These are phyloP conservation scores for Scenedesmus sp. DNA, from an alignment of 163 green algal genomes.

Conservation along the genomic window DNA sequence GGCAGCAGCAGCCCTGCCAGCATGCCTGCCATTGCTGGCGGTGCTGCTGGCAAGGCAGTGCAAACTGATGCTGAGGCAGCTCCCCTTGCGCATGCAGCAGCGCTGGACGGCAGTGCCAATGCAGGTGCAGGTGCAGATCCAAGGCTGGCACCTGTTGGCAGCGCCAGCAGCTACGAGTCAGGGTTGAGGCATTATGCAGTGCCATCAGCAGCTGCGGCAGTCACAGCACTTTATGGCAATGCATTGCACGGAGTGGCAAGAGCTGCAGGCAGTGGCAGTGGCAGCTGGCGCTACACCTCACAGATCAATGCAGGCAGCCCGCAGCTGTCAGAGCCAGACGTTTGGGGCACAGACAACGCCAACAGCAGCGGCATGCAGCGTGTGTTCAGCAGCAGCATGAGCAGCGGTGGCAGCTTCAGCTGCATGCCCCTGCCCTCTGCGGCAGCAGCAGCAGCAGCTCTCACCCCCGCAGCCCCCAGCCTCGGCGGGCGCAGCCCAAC, in stretches of 20 bases:
- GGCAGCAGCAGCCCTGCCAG: neutral
- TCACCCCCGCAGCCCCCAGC: neutral
- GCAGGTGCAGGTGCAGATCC: neutral
- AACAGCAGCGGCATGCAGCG: neutral
- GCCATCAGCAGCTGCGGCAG: neutral
- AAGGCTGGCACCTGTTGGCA: neutral
- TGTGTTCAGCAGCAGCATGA: neutral
- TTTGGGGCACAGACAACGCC: neutral
- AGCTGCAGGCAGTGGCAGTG: neutral
- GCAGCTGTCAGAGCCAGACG: neutral
- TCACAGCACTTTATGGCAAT: neutral
- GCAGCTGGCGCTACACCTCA: neutral
- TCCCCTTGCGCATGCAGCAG: neutral
- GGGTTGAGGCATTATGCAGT: neutral
- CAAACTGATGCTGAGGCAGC: neutral
- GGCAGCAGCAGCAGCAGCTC: neutral
- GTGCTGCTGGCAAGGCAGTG: neutral
- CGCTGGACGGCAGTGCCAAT: neutral
- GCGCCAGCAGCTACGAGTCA: neutral
- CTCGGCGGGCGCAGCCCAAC: neutral
- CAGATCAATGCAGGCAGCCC: neutral
- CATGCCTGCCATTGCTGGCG: neutral
- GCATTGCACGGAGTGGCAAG: neutral
- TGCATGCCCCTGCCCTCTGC: neutral
- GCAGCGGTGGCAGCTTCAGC: neutral